Evolutionary conservation across 108 stramenopile genomes (phyloP).

Genomic region (Nitzschia putrida): DNA sequence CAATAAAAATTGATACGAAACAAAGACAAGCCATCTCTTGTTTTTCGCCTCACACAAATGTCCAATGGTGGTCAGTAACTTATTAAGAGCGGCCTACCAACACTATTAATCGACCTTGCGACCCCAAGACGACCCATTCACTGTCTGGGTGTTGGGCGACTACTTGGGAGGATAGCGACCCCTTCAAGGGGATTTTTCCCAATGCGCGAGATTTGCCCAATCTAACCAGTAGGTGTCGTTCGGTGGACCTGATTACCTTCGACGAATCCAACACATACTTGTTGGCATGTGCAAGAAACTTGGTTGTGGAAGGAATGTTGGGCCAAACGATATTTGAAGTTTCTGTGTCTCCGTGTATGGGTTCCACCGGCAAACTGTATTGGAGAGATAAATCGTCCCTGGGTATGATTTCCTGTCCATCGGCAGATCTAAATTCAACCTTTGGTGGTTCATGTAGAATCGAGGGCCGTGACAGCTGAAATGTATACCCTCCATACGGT

Average conservation of each 20-base stretch:
- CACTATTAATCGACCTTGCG: background rate
- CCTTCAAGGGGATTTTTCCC: background rate
- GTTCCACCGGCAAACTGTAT: constrained; percentile 33
- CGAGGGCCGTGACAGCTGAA: no score
- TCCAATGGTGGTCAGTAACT: no score
- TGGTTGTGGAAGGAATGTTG: constrained; percentile 22
- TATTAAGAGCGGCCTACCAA: constrained; percentile 3
- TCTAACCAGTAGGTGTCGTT: background rate
- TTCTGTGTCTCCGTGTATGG: constrained; percentile 9
- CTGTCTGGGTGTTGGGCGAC: constrained; percentile 12
- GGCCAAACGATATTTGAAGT: constrained; percentile 10
- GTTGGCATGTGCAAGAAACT: constrained; percentile 24
- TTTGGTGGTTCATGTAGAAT: constrained; percentile 16
- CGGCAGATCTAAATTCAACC: constrained; percentile 9
- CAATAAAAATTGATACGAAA: no score
- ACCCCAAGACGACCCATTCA: constrained; percentile 24
- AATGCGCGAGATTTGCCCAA: background rate
- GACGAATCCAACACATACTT: constrained; percentile 33
- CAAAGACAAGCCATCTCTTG: no score
- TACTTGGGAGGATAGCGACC: constrained; percentile 1
- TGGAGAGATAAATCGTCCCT: background rate
- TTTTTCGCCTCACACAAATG: no score
- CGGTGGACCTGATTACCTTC: background rate
- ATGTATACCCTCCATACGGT: no score
- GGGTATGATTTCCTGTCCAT: constrained; percentile 3